Percentiles rank a stretch among this genome's conserved stretches.
phyloP scores from a whole-genome alignment of 805 yeast genomes.

The Pichia rugopelliculosa region DNA sequence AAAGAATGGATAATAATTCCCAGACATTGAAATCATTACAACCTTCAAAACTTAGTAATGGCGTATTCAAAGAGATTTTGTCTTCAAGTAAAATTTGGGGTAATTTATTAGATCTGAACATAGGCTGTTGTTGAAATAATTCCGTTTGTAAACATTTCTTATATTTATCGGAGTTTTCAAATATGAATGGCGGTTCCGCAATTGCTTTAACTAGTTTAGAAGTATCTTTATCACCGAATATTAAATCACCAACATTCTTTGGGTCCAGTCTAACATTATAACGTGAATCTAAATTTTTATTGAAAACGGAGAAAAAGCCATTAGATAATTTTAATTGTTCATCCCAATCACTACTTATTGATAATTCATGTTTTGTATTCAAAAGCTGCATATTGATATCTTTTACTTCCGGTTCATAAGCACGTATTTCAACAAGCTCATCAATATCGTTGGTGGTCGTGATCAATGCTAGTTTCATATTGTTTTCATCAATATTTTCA shows the following conservation, averaged over 20 bases:
- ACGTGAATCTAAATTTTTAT: constrained; percentile 14
- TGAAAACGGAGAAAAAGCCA: constrained; percentile 35
- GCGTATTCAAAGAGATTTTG: constrained; percentile 26
- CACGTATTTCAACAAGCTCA: constrained; percentile 51
- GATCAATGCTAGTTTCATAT: not conserved
- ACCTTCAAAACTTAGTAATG: constrained; percentile 14
- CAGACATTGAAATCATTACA: constrained; percentile 29
- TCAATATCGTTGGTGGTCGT: constrained; percentile 14
- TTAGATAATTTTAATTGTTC: constrained; percentile 50
- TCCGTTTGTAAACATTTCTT: constrained; percentile 13
- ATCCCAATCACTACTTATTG: constrained; percentile 55
- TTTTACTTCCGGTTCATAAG: constrained; percentile 58
- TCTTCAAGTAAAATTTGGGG: constrained; percentile 32
- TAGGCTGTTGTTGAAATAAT: constrained; percentile 5
- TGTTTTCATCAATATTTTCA: constrained; percentile 9
- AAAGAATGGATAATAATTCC: constrained; percentile 56
- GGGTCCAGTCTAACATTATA: constrained; percentile 14
- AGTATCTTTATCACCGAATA: constrained; percentile 15
- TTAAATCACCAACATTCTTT: constrained; percentile 15
- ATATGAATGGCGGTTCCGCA: constrained; percentile 2
- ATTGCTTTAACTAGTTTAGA: constrained; percentile 11
- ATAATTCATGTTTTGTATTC: constrained; percentile 36
- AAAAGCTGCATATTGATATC: constrained; percentile 39
- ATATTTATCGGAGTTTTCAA: constrained; percentile 8
- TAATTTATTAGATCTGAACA: constrained; percentile 23